These are phyloP conservation scores for Neonectria neomacrospora DNA, from an alignment of 2,329 filamentous ascomycete genomes.

Conservation along the genomic window DNA sequence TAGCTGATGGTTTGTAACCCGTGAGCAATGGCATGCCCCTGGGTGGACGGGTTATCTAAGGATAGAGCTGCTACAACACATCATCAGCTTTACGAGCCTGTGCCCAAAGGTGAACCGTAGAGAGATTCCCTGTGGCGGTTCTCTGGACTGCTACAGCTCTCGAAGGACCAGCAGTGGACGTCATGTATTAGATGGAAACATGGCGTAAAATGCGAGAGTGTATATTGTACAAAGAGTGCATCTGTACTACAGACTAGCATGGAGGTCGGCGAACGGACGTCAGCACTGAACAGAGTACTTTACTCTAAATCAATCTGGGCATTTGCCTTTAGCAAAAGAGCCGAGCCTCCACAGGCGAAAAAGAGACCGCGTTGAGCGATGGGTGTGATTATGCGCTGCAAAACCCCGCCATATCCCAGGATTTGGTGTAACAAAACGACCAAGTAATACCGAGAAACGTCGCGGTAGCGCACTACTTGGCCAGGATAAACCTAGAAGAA, in stretches of 20 bases:
- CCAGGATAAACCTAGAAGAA: constrained; percentile 59
- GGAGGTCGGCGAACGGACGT: constrained; percentile 37
- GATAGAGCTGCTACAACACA: too few relatives aligned
- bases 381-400: neutral
- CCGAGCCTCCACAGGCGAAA: neutral
- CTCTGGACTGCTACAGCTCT: too few relatives aligned
- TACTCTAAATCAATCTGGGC: constrained; percentile 37
- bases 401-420: neutral
- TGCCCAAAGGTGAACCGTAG: too few relatives aligned
- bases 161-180: too few relatives aligned
- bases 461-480: constrained; percentile 24
- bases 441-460: constrained; percentile 8
- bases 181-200: too few relatives aligned
- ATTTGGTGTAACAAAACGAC: neutral
- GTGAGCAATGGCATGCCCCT: too few relatives aligned
- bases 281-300: constrained; percentile 26
- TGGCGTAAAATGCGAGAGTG: too few relatives aligned
- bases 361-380: neutral
- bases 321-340: constrained; percentile 20
- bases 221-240: constrained; percentile 39
- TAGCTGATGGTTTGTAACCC: too few relatives aligned
- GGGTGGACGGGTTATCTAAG: too few relatives aligned
- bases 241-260: constrained; percentile 46
- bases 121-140: too few relatives aligned
- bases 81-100: too few relatives aligned